These are phyloP conservation scores for Volvariella volvacea DNA, from an alignment of 1,284 basidiomycete species.

Conservation along the genomic window DNA sequence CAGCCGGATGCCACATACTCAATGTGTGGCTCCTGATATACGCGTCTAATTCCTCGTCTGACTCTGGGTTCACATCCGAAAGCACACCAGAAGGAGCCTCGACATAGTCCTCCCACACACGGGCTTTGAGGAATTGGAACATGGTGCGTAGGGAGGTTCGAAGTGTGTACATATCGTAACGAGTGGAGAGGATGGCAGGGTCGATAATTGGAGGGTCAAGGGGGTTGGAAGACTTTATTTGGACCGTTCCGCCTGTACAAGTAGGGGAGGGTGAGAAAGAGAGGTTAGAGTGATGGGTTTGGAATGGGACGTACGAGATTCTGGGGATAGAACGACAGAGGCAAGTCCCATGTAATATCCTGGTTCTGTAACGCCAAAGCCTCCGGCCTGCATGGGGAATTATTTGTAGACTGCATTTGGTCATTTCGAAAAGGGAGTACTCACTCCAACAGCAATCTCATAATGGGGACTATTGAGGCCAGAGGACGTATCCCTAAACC, in stretches of 20 bases:
- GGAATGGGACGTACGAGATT: constrained; percentile 7
- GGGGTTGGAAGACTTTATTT: constrained; percentile 5
- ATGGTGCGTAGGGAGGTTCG: constrained; percentile 8
- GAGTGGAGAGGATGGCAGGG: constrained; percentile 3
- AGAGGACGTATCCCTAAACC: no score
- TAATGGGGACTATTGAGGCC: neutral
- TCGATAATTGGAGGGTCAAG: constrained; percentile 12
- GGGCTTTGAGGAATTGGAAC: constrained; percentile 10
- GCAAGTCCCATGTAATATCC: neutral
- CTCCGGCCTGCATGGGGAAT: neutral
- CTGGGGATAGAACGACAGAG: constrained; percentile 6
- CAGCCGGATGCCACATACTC: constrained; percentile 9
- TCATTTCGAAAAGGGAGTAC: neutral
- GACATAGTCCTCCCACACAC: constrained; percentile 13
- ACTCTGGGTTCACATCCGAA: constrained; percentile 9
- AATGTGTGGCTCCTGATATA: constrained; percentile 6
- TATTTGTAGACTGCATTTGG: no score
- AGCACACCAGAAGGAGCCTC: no score
- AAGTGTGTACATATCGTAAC: constrained; percentile 9
- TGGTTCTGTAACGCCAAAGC: neutral
- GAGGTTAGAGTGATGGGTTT: neutral
- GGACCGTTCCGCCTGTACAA: constrained; percentile 10
- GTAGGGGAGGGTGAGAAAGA: neutral
- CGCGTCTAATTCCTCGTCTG: constrained; percentile 7
- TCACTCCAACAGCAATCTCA: neutral